Evolutionary conservation across 2,329 filamentous ascomycete genomes (phyloP), one percentile per base, ranked within the genome.

Genomic region (Fusarium bulbicola): DNA sequence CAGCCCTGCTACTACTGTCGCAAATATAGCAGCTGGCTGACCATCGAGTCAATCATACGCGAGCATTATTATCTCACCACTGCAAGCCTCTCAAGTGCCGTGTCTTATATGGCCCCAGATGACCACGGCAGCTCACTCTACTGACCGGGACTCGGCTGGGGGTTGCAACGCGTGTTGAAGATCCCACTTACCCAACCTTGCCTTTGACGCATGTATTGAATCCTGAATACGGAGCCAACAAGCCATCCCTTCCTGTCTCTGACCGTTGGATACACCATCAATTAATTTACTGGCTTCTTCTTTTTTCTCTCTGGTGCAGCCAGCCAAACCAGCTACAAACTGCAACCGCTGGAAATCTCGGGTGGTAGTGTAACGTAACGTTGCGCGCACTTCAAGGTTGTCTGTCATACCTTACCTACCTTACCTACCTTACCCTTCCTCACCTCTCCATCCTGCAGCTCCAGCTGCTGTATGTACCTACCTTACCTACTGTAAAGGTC

Each of bases 331-430:
- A 15, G 34, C 57, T 69, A 37, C 34, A 62, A 52, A 54, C 34
- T 57, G 28, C 40, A 69, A 39, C 58, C 49, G 42, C 61, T 53
- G 58, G 34, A 34, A n/a, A 26, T 63, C 37, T 64, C 57, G 43
- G 60, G 52, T 66, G 61, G 62, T 53, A 69, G 71, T 77, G 76
- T 72, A 78, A 77, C 76, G 76, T 77, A 75, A 77, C 76, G 75
- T 77, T 76, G 70, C 74, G 74, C 67, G 68, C 74, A 72, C 67
- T 64, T 49, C 46, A 26, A 68, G 63, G 58, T 60, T 68, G 71
- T 67, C 62, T 66, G 46, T 62, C 46, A 60, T 60, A 56, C 32
- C 32, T 34, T 34, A 34, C 32, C 32, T 60, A 56, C 32, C 32
- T 34, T 34, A 34, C 32, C 32, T 34, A 34, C 32, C 7, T 3